phyloP scores from a whole-genome alignment of 2,329 filamentous ascomycete species.

The Massarina eburnea region DNA sequence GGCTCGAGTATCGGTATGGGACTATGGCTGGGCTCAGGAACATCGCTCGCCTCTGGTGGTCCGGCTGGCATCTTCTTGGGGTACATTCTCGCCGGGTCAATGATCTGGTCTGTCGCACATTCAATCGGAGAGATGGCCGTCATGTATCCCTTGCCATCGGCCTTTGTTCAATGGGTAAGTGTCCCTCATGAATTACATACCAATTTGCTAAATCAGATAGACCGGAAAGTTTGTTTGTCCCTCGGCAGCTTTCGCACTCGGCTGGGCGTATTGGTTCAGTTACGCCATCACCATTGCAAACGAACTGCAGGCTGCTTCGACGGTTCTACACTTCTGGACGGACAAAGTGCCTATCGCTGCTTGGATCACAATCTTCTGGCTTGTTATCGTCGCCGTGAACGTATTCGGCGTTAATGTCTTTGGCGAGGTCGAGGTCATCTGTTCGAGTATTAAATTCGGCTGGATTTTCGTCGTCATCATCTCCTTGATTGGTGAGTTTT shows the following conservation, averaged over 20 bases:
- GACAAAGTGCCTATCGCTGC: conserved; percentile 46
- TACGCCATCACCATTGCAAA: conserved; percentile 50
- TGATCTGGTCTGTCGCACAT: conserved; percentile 50
- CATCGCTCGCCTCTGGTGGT: conserved; percentile 45
- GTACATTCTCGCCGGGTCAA: conserved; percentile 44
- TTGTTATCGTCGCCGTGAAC: conserved; percentile 45
- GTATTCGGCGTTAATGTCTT: conserved; percentile 48
- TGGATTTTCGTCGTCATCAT: conserved; percentile 55
- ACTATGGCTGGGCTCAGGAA: conserved; percentile 51
- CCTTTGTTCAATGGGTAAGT: conserved; percentile 50
- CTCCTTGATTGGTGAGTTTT: conserved; percentile 38
- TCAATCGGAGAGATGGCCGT: conserved; percentile 52
- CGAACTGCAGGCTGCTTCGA: conserved; percentile 40
- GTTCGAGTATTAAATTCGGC: conserved; percentile 50
- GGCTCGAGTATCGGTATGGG: conserved; percentile 48
- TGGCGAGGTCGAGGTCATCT: conserved; percentile 50
- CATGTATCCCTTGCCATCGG: conserved; percentile 50
- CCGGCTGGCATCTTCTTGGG: conserved; percentile 51
- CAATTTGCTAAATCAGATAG: conserved; percentile 3
- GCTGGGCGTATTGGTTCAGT: conserved; percentile 53
- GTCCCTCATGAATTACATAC: background rate
- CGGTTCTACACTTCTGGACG: conserved; percentile 50
- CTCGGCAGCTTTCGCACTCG: conserved; percentile 49
- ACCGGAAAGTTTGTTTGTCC: conserved; percentile 47
- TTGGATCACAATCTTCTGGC: conserved; percentile 50